Conservation (phyloP, 2,329 filamentous ascomycete species). For the Colletotrichum navitas region DNA sequence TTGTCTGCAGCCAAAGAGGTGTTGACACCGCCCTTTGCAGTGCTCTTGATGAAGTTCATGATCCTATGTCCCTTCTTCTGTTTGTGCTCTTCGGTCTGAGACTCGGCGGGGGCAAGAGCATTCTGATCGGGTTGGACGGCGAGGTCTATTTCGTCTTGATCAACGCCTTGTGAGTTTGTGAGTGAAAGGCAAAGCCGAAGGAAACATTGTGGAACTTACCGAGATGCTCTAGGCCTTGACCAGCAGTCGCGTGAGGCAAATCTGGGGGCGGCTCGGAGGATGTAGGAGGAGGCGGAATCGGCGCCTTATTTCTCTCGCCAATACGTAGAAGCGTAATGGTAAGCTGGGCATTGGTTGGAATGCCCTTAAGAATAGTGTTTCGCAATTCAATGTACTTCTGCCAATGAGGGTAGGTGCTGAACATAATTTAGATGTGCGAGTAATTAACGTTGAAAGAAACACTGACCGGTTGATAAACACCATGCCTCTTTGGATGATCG, state of each 20-base stretch:
- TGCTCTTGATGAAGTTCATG: constrained; percentile 75
- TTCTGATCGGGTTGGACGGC: constrained; percentile 65
- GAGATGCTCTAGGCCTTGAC: constrained; percentile 52
- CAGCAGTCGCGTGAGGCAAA: constrained; percentile 59
- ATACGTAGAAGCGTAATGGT: constrained; percentile 84
- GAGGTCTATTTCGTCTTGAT: constrained; percentile 73
- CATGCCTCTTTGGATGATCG: constrained; percentile 73
- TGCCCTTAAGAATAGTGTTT: constrained; percentile 82
- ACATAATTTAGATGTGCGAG: constrained; percentile 48
- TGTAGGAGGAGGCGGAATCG: constrained; percentile 72
- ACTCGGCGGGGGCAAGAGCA: constrained; percentile 57
- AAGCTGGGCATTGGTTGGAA: constrained; percentile 89
- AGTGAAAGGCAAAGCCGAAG: constrained; percentile 22
- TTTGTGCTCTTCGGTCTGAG: constrained; percentile 60
- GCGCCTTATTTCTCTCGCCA: constrained; percentile 84
- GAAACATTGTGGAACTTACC: constrained; percentile 45
- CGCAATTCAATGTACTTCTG: constrained; percentile 79
- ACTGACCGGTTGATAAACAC: constrained; percentile 67
- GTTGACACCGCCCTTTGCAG: constrained; percentile 78
- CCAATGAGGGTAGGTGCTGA: constrained; percentile 73
- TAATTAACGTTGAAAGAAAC: constrained; percentile 41
- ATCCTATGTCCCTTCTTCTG: constrained; percentile 61
- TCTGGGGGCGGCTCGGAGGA: constrained; percentile 53
- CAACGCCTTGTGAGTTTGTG: constrained; percentile 58
- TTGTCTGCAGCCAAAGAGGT: constrained; percentile 79